Conservation (phyloP, 805 yeast species). For the Ogataea wickerhamii region DNA sequence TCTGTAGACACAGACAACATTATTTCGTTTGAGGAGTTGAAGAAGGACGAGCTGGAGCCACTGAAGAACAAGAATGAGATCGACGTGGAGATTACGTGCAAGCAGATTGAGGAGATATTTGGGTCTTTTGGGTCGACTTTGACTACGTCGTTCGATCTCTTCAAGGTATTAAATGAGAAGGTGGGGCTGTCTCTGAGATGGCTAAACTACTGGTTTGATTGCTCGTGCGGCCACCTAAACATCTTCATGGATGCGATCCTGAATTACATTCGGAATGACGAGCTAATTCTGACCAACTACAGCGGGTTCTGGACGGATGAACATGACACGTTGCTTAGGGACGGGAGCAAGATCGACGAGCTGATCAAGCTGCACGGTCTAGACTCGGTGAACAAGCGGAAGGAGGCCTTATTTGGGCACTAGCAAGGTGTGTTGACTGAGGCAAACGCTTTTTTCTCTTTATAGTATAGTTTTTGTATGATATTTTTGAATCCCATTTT, state of each 20-base stretch:
- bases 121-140: slow-evolving; percentile 25
- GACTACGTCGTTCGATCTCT: slow-evolving; percentile 27
- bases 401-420: slow-evolving; percentile 27
- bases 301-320: slow-evolving; percentile 33
- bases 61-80: slow-evolving; percentile 23
- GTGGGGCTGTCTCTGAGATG: slow-evolving; percentile 31
- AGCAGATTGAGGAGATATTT: slow-evolving; percentile 25
- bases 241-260: slow-evolving; percentile 29
- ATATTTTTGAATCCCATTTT: too few relatives aligned
- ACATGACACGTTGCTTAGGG: slow-evolving; percentile 28
- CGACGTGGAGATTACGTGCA: slow-evolving; percentile 20
- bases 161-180: slow-evolving; percentile 27
- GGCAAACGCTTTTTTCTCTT: too few relatives aligned
- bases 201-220: slow-evolving; percentile 34
- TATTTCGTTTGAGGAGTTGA: slow-evolving; percentile 21
- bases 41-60: slow-evolving; percentile 31
- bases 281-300: slow-evolving; percentile 24
- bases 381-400: slow-evolving; percentile 31
- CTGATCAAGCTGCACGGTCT: slow-evolving; percentile 29
- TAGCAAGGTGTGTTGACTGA: too few relatives aligned
- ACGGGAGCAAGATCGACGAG: slow-evolving; percentile 20
- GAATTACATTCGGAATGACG: slow-evolving; percentile 28
- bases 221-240: slow-evolving; percentile 33
- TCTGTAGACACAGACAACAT: slow-evolving; percentile 15
- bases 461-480: too few relatives aligned